Conservation (phyloP, 495 filamentous ascomycete species). For the Penicillium subrubescens region DNA sequence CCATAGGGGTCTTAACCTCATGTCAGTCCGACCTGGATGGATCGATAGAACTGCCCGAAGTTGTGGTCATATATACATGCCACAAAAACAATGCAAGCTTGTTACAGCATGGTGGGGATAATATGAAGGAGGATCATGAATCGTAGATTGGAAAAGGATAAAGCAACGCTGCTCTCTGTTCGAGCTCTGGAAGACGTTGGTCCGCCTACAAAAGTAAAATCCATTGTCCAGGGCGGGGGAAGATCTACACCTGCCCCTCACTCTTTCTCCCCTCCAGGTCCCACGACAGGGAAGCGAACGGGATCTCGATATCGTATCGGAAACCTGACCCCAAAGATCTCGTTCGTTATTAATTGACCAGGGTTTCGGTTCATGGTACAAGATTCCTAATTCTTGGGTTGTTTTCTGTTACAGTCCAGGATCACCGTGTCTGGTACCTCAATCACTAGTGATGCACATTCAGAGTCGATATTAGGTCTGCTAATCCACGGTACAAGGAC, state of each 20-base stretch:
- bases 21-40: slow-evolving; percentile 17
- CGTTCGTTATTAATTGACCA: not conserved
- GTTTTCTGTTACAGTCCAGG: slow-evolving; percentile 1
- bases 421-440: not conserved
- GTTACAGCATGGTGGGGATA: not conserved
- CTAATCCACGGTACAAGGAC: not conserved
- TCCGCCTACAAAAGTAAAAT: not conserved
- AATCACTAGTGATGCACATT: not conserved
- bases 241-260: slow-evolving; percentile 18
- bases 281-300: slow-evolving; percentile 2
- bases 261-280: not conserved
- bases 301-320: slow-evolving; percentile 1
- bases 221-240: not conserved
- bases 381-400: not conserved
- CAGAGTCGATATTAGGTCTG: not conserved
- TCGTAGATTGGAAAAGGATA: not conserved
- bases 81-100: slow-evolving; percentile 6
- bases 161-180: not conserved
- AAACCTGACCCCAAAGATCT: slow-evolving; percentile 18
- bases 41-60: slow-evolving; percentile 9
- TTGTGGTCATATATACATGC: slow-evolving; percentile 10
- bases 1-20: slow-evolving; percentile 16
- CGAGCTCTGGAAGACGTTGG: slow-evolving; percentile 1
- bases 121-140: slow-evolving; percentile 4
- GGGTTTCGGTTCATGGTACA: not conserved